Percentiles rank a stretch among this genome's conserved stretches.
Evolutionary conservation across 148 eudicot genomes (phyloP).

Genomic region (Fallopia convolvulus): DNA sequence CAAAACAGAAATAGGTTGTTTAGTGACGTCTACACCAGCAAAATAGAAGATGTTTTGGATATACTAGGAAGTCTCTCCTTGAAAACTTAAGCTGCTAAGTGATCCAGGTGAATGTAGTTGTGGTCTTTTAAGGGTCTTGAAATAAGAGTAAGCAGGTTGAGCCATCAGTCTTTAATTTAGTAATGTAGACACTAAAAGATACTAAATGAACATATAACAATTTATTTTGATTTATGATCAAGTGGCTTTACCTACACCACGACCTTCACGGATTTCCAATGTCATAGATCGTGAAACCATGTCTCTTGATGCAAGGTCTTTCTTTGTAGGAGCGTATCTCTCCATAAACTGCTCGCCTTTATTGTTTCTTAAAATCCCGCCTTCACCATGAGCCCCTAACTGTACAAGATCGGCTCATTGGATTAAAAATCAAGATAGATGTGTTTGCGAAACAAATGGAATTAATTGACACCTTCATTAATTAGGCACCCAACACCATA

Average conservation of each 20-base stretch:
- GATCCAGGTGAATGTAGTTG: constrained; percentile 91
- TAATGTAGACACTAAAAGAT: not conserved
- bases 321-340: constrained; percentile 95
- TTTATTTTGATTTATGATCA: not conserved
- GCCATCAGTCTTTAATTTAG: constrained; percentile 17
- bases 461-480: constrained; percentile 59
- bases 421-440: too few species aligned
- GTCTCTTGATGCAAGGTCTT: constrained; percentile 98
- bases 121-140: constrained; percentile 93
- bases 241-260: constrained; percentile 79
- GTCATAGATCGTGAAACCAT: constrained; percentile 98
- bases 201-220: not conserved
- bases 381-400: constrained; percentile 97
- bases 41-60: constrained; percentile 97
- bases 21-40: constrained; percentile 99
- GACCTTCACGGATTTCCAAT: constrained; percentile 99
- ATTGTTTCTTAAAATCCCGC: constrained; percentile 88
- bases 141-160: constrained; percentile 9
- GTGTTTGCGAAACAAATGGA: too few species aligned
- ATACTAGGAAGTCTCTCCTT: constrained; percentile 99
- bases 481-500: constrained; percentile 98
- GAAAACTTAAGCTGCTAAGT: constrained; percentile 92
- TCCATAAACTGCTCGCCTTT: constrained; percentile 99
- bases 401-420: not conserved
- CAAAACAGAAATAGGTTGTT: constrained; percentile 93